Conservation (phyloP, 2,329 filamentous ascomycete genomes). For the Raffaelea ambrosiae region DNA sequence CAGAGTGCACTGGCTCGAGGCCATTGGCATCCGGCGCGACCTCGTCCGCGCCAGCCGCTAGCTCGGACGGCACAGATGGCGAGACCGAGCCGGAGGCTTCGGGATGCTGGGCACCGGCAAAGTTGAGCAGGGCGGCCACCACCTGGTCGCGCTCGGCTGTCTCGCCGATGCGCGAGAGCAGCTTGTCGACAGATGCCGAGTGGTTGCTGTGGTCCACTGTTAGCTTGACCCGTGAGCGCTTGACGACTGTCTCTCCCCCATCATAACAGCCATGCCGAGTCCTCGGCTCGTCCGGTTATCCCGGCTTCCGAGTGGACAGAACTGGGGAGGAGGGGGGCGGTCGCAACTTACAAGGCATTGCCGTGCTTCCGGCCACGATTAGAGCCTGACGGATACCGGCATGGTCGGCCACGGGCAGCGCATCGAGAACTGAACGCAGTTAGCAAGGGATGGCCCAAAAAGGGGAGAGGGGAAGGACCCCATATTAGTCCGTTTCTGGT, state of each 20-base stretch:
- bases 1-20: background rate
- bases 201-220: conserved; percentile 10
- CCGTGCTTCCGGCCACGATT: conserved; percentile 15
- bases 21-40: background rate
- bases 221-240: no score
- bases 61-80: background rate
- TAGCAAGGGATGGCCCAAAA: background rate
- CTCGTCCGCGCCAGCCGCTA: background rate
- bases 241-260: no score
- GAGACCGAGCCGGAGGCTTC: background rate
- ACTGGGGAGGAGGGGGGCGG: no score
- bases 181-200: conserved; percentile 16
- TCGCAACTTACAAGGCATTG: conserved; percentile 11
- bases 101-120: conserved; percentile 8
- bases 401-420: conserved; percentile 8
- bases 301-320: no score
- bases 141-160: conserved; percentile 16
- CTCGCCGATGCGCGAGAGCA: conserved; percentile 16
- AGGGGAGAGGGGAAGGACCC: background rate
- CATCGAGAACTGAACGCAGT: conserved; percentile 8
- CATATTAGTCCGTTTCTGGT: no score
- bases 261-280: no score
- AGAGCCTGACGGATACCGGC: conserved; percentile 12
- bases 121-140: conserved; percentile 13
- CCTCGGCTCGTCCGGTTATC: no score